Conservation (phyloP, 2,329 filamentous ascomycete species). For the Botrytis cinerea region DNA sequence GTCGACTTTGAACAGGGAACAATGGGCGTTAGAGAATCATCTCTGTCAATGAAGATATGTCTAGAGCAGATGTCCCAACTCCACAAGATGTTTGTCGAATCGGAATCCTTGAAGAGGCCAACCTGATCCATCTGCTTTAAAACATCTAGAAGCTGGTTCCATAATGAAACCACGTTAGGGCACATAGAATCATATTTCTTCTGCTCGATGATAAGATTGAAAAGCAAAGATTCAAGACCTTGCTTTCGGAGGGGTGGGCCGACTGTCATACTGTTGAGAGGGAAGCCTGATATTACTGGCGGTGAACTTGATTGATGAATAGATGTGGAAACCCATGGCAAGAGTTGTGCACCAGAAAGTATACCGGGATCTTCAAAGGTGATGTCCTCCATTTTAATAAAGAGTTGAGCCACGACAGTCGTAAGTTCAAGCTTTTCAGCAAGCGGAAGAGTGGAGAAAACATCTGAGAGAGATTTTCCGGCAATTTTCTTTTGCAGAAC, state of each 20-base stretch:
- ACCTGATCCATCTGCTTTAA: constrained; percentile 25
- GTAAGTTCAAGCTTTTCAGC: constrained; percentile 29
- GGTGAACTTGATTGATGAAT: not conserved
- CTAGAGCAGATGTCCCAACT: constrained; percentile 30
- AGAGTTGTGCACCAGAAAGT: not conserved
- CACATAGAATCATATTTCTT: not conserved
- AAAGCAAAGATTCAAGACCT: not conserved
- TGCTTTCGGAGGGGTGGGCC: not conserved
- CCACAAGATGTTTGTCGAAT: constrained; percentile 25
- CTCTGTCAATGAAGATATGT: constrained; percentile 22
- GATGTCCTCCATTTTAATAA: constrained; percentile 25
- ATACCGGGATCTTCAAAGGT: constrained; percentile 19
- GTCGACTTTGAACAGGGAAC: not conserved
- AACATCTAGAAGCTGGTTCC: constrained; percentile 9
- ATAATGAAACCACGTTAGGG: not conserved
- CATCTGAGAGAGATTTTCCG: constrained; percentile 10
- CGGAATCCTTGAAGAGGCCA: constrained; percentile 17
- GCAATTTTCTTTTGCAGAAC: constrained; percentile 29
- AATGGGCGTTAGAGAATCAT: not conserved
- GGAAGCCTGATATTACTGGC: not conserved
- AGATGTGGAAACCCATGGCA: constrained; percentile 1
- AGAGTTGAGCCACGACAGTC: constrained; percentile 17
- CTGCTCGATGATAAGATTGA: not conserved
- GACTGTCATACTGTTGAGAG: accelerated
- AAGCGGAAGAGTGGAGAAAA: constrained; percentile 25